Evolutionary conservation across 1,284 basidiomycete species (phyloP).

Genomic region (Pseudozyma pruni): DNA sequence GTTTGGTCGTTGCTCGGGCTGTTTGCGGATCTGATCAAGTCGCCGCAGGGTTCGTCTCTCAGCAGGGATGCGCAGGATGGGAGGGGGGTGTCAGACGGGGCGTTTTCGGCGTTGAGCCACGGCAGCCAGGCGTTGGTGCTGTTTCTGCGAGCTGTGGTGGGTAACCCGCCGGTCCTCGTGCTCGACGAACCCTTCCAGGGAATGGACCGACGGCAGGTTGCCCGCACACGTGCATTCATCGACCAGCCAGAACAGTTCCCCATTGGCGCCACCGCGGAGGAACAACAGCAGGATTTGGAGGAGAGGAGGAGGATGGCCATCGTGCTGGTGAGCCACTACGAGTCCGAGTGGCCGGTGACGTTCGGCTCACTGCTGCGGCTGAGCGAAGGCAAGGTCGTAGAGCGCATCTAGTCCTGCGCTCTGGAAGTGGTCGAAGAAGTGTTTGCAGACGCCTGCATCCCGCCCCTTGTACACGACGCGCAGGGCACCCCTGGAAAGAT

Average conservation of each 20-base stretch:
- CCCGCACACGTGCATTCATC: constrained; percentile 45
- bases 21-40: constrained; percentile 55
- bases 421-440: constrained; percentile 38
- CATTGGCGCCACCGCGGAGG: constrained; percentile 8
- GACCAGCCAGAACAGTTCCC: constrained; percentile 33
- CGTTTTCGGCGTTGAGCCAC: constrained; percentile 45
- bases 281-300: constrained; percentile 17
- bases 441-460: constrained; percentile 36
- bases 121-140: constrained; percentile 63
- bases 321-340: constrained; percentile 64
- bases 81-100: constrained; percentile 12
- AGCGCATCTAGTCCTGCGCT: constrained; percentile 44
- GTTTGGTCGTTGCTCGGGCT: constrained; percentile 27
- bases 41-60: not conserved
- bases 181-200: constrained; percentile 67
- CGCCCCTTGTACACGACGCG: constrained; percentile 46
- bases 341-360: constrained; percentile 59
- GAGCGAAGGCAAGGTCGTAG: constrained; percentile 45
- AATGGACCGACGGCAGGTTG: constrained; percentile 56
- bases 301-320: constrained; percentile 42
- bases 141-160: constrained; percentile 60
- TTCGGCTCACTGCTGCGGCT: constrained; percentile 56
- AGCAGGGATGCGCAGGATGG: constrained; percentile 5
- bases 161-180: constrained; percentile 54
- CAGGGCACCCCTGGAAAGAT: constrained; percentile 23